These are phyloP conservation scores for Sporothrix euskadiensis DNA, from an alignment of 2,329 filamentous ascomycete species.

Conservation along the genomic window DNA sequence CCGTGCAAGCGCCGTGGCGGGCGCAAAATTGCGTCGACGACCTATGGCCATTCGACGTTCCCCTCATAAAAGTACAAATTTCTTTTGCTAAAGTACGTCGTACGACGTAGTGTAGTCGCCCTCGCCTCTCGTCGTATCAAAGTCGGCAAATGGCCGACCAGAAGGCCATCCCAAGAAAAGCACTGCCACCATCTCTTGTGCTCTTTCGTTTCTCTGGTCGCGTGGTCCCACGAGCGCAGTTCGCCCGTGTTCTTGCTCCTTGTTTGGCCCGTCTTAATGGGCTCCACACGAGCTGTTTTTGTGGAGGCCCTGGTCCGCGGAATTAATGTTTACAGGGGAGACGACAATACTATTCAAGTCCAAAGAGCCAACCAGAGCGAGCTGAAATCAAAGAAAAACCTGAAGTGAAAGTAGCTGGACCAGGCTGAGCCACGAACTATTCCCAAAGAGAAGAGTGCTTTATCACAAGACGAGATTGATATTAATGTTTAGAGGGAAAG, in stretches of 20 bases:
- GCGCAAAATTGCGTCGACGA: neutral
- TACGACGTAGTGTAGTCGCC: neutral
- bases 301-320: neutral
- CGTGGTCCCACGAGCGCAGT: neutral
- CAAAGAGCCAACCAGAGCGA: constrained; percentile 16
- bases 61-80: neutral
- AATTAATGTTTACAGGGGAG: neutral
- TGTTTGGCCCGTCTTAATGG: neutral
- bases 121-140: constrained; percentile 8
- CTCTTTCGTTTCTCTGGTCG: neutral
- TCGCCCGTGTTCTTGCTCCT: neutral
- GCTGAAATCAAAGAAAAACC: constrained; percentile 13
- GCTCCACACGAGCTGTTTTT: constrained; percentile 11
- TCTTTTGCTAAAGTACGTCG: neutral
- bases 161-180: neutral
- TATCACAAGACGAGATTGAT: neutral
- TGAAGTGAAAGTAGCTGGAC: neutral
- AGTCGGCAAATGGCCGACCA: neutral
- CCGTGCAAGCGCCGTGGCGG: neutral
- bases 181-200: neutral
- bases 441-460: neutral
- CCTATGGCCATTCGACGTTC: neutral
- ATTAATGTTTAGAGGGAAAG: neutral
- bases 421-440: neutral
- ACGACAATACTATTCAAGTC: no score